Evolutionary conservation across 2,329 filamentous ascomycete species (phyloP), one percentile per base, ranked within the genome.

Genomic region (Zymoseptoria pseudotritici): DNA sequence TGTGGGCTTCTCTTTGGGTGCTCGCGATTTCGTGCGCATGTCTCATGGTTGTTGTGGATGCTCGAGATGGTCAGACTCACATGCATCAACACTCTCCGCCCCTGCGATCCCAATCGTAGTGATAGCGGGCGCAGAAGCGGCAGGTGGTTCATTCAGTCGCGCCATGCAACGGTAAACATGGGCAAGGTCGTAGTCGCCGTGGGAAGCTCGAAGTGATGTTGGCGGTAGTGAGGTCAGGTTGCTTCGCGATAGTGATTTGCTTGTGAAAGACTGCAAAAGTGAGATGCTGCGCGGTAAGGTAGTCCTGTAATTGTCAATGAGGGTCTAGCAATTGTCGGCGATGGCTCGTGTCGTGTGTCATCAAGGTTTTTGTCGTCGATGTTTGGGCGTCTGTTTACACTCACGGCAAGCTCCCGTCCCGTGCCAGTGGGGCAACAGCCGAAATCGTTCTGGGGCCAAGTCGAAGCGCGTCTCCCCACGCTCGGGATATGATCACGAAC

Each of bases 81-180:
- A 78, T 71, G 82, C 85, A 72, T 92, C 89, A 66, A 90, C 76
- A 71, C 80, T 86, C 76, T 91, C 88, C 72, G 80, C 58, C 24
- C 52, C 63, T 55, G 59, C 60, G 58, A 60, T 57, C 58, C 62
- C 60, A 58, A 56, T 56, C 51, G 51, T 62, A 36, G 61, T 61
- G 50, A 58, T 61, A 53, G 62, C 55, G n/a, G 60, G 50, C 59
- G 70, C 68, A 70, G 72, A 81, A 70, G 87, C 82, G 76, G 67
- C 64, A 64, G 85, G 81, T 71, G 83, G 83, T 80, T 91, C 89
- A 78, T 92, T 92, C 67, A 93, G 82, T 78, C 89, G 84, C 77
- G 89, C 89, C 89, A 93, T 93, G 56, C 66, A 63, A 46, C 13
- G 6, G 36, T n/a, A 22, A 53, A 26, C 24, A 53, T 22, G 50